Conservation (phyloP, 176 grass and related monocot genomes). For the Ensete glaucum region DNA sequence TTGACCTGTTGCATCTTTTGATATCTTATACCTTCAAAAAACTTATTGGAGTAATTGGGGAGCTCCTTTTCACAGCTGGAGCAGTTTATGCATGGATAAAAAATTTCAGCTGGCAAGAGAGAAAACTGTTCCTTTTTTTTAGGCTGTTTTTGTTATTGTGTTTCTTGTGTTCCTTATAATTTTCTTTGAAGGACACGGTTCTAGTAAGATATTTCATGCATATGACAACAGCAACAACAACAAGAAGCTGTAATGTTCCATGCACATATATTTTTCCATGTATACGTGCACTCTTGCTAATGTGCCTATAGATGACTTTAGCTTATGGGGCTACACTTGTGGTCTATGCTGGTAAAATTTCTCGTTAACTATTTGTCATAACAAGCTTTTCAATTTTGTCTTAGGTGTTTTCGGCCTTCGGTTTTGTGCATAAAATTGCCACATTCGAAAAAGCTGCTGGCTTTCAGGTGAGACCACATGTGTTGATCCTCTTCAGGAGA, state of each 20-base stretch:
- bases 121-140: background rate
- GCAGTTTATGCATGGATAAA: background rate
- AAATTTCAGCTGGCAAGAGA: background rate
- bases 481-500: background rate
- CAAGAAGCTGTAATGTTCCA: too few relatives aligned
- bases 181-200: background rate
- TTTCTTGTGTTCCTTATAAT: background rate
- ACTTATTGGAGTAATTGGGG: background rate
- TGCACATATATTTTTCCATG: background rate
- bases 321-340: background rate
- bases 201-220: background rate
- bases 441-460: conserved; percentile 99
- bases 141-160: background rate
- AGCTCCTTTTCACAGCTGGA: background rate
- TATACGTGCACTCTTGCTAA: background rate
- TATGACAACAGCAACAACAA: background rate
- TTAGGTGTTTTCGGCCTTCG: conserved; percentile 95
- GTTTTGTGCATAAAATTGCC: conserved; percentile 97
- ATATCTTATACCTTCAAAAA: background rate
- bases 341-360: background rate
- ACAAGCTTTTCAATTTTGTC: background rate
- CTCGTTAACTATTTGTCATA: background rate
- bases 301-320: background rate
- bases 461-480: conserved; percentile 51
- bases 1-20: background rate